Evolutionary conservation across 352 stramenopile species (phyloP).

Genomic region (Phytophthora fragariae): DNA sequence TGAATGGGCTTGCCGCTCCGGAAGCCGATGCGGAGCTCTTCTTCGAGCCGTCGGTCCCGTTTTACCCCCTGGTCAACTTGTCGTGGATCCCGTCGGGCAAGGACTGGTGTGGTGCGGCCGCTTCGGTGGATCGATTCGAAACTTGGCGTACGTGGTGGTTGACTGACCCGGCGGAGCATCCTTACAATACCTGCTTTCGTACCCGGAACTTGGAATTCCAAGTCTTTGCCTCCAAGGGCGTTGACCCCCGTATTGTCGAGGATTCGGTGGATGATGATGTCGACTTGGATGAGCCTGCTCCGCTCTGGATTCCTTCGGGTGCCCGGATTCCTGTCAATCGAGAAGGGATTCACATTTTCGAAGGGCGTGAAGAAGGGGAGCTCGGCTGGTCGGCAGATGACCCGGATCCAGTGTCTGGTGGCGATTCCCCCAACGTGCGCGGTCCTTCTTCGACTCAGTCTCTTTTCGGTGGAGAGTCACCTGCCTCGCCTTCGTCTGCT

Average conservation of each 20-base stretch:
- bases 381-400: background rate
- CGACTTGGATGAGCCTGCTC: background rate
- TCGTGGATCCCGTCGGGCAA: background rate
- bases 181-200: background rate
- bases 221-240: background rate
- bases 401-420: too few relatives aligned
- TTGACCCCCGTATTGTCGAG: background rate
- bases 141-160: background rate
- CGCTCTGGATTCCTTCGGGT: background rate
- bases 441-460: too few relatives aligned
- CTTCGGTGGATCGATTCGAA: background rate
- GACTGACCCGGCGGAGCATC: background rate
- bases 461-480: too few relatives aligned
- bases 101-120: background rate
- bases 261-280: background rate
- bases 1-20: background rate
- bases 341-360: background rate
- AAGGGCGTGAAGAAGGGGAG: background rate
- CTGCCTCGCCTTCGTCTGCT: background rate
- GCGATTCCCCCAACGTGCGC: too few relatives aligned
- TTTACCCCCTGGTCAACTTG: background rate
- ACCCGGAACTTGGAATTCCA: background rate
- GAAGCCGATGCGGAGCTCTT: background rate
- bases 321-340: background rate
- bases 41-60: background rate